Conservation (phyloP, 2,329 filamentous ascomycete genomes). For the Paramyrothecium roridum region DNA sequence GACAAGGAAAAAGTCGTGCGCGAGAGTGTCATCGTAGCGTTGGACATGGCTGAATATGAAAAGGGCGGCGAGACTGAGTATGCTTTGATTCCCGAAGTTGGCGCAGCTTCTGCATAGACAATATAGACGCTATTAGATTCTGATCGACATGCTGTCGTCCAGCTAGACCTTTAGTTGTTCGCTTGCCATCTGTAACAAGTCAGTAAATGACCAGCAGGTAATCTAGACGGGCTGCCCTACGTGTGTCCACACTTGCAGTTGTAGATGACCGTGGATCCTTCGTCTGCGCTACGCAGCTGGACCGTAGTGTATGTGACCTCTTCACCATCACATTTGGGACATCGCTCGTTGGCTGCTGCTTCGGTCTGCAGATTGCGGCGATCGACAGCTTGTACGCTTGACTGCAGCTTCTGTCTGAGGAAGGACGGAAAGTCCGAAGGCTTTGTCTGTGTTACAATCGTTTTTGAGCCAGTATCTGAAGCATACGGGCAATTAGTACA, state of each 20-base stretch:
- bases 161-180: conserved; percentile 48
- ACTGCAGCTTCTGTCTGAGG: conserved; percentile 77
- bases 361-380: conserved; percentile 75
- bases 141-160: conserved; percentile 9
- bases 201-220: conserved; percentile 13
- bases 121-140: conserved; percentile 10
- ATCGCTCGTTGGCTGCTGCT: conserved; percentile 64
- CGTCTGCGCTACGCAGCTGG: conserved; percentile 88
- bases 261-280: conserved; percentile 91
- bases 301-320: conserved; percentile 83
- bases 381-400: conserved; percentile 79
- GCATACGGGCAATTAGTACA: not conserved
- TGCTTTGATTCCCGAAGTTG: conserved; percentile 74
- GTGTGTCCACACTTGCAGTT: conserved; percentile 83
- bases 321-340: conserved; percentile 75
- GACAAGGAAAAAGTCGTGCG: conserved; percentile 92
- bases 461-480: conserved; percentile 70
- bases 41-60: conserved; percentile 98
- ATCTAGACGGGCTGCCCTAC: conserved; percentile 39
- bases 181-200: conserved; percentile 44
- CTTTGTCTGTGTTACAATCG: conserved; percentile 80
- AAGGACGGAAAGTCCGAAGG: conserved; percentile 85
- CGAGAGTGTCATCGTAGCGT: conserved; percentile 89
- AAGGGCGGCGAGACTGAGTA: conserved; percentile 86
- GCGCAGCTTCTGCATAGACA: conserved; percentile 36